Conservation (phyloP, 2,329 filamentous ascomycete genomes). For the Colletotrichum paranaense region DNA sequence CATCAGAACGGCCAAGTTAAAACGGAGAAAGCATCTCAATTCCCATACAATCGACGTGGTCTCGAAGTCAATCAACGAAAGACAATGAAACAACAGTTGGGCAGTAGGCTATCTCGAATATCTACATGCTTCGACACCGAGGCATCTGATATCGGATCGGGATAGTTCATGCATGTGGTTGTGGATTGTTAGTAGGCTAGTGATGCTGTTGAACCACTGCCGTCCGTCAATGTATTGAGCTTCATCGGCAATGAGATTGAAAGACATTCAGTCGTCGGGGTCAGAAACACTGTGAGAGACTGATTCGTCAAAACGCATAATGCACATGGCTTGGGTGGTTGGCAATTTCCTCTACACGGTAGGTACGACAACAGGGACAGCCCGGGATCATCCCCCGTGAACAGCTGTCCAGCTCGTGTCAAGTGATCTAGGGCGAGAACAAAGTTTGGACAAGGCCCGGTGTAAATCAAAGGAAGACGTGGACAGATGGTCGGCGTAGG, state of each 20-base stretch:
- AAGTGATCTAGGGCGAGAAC: constrained; percentile 26
- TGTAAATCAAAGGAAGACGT: neutral
- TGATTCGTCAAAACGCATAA: neutral
- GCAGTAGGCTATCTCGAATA: neutral
- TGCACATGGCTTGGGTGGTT: neutral
- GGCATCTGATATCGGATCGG: constrained; percentile 8
- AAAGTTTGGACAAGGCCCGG: constrained; percentile 11
- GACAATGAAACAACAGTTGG: no score
- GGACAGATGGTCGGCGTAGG: neutral
- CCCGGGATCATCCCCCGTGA: neutral
- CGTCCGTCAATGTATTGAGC: neutral
- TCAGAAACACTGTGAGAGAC: neutral
- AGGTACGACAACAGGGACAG: constrained; percentile 3
- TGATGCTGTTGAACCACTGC: no score
- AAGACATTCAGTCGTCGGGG: neutral
- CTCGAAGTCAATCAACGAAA: neutral
- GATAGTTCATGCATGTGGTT: neutral
- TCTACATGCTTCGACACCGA: constrained; percentile 9
- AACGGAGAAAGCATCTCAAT: neutral
- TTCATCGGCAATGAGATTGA: neutral
- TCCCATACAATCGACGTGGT: neutral
- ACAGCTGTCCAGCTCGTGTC: constrained; percentile 22
- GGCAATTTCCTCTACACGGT: neutral
- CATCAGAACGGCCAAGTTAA: neutral
- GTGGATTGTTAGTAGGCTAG: neutral